A percentile compares a stretch with the other conserved stretches of the same genome.
Evolutionary conservation across 139 green algal species (phyloP).

Genomic region (Diplosphaera chodatii): DNA sequence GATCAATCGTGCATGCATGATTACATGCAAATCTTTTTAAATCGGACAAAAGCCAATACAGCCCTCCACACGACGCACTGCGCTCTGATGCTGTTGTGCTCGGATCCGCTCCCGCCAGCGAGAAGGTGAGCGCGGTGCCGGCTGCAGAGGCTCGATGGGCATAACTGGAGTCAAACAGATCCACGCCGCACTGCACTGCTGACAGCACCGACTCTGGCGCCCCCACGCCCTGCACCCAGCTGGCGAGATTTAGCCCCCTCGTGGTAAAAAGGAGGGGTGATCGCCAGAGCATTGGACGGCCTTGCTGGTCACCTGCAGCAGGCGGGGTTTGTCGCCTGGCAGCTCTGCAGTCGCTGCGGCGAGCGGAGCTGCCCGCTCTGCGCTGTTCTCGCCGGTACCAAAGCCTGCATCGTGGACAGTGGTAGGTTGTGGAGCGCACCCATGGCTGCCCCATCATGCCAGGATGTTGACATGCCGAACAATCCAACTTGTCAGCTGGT

Average conservation of each 20-base stretch:
- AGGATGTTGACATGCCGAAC: too few relatives aligned
- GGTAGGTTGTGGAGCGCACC: too few relatives aligned
- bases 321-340: constrained; percentile 29
- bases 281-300: too few relatives aligned
- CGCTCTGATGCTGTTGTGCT: not conserved
- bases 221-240: constrained; percentile 23
- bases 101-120: constrained; percentile 5
- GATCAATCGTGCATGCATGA: too few relatives aligned
- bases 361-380: constrained; percentile 28
- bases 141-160: constrained; percentile 24
- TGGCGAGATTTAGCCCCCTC: too few relatives aligned
- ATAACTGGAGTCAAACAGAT: constrained; percentile 54
- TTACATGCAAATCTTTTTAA: too few relatives aligned
- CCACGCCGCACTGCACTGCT: constrained; percentile 44
- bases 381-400: constrained; percentile 49
- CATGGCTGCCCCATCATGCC: too few relatives aligned
- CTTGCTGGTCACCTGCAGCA: constrained; percentile 15
- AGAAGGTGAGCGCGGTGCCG: constrained; percentile 62
- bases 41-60: too few relatives aligned
- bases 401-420: constrained; percentile 37
- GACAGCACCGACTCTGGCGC: constrained; percentile 49
- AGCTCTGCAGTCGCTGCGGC: constrained; percentile 27
- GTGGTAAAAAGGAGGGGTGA: too few relatives aligned
- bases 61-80: too few relatives aligned
- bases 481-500: too few relatives aligned